Percentiles rank a stretch among this genome's conserved stretches.
phyloP scores from a whole-genome alignment of 768 basidiomycete genomes.

The Lentinula raphanica region DNA sequence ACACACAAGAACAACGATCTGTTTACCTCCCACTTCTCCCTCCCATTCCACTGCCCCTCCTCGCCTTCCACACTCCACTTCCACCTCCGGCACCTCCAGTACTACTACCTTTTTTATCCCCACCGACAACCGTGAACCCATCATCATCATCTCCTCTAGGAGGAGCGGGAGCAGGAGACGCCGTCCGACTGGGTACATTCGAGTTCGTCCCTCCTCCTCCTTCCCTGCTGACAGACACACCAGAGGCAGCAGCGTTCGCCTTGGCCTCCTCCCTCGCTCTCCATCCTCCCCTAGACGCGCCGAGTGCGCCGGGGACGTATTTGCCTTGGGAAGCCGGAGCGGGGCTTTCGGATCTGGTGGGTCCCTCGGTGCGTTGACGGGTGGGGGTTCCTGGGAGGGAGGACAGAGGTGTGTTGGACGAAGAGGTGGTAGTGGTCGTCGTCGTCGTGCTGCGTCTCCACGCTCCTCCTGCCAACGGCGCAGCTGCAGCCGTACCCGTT shows the following conservation, averaged over 20 bases:
- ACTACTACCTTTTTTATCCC: not conserved
- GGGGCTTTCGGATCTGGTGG: constrained; percentile 56
- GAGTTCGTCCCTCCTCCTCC: not conserved
- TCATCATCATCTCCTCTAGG: constrained; percentile 43
- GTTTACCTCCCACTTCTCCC: not conserved
- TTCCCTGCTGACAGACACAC: too few relatives aligned
- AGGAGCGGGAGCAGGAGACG: constrained; percentile 30
- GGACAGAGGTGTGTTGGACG: constrained; percentile 15
- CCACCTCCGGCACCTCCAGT: constrained; percentile 13
- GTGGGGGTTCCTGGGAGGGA: too few relatives aligned
- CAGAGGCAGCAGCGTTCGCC: constrained; percentile 25
- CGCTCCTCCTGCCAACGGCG: not conserved
- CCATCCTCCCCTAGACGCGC: constrained; percentile 46
- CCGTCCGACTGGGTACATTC: constrained; percentile 19
- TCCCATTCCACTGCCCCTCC: constrained; percentile 11
- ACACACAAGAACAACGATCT: too few relatives aligned
- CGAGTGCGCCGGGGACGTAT: constrained; percentile 38
- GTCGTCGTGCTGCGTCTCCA: constrained; percentile 23
- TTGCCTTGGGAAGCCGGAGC: constrained; percentile 39
- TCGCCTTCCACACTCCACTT: constrained; percentile 32
- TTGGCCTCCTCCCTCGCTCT: constrained; percentile 19
- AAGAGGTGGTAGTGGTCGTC: constrained; percentile 5
- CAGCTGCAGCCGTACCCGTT: not conserved
- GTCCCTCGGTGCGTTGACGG: too few relatives aligned
- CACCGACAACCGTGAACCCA: constrained; percentile 61